A percentile compares a stretch with the other conserved stretches of the same genome.
phyloP scores from a whole-genome alignment of 2,329 filamentous ascomycete genomes.

The Alternaria viburni region DNA sequence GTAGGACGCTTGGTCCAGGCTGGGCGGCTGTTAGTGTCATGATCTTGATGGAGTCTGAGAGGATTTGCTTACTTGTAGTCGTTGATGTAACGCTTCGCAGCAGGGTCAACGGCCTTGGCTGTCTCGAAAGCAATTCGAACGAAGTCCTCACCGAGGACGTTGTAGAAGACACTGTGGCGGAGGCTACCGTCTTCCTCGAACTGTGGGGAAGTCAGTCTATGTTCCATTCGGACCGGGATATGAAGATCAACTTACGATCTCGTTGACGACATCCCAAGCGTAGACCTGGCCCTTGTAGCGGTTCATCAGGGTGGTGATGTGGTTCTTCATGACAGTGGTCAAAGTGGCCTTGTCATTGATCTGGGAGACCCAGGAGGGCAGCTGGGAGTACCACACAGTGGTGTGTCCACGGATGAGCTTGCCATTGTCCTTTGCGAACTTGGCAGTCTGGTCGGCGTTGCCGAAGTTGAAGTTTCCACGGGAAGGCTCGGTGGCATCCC shows the following conservation, averaged over 20 bases:
- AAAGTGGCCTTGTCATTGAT: slow-evolving; percentile 62
- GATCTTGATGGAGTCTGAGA: not conserved
- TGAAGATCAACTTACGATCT: slow-evolving; percentile 51
- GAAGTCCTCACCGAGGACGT: slow-evolving; percentile 73
- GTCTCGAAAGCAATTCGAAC: slow-evolving; percentile 75
- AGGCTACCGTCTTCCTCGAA: slow-evolving; percentile 67
- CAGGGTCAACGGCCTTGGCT: slow-evolving; percentile 70
- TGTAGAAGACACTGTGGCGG: slow-evolving; percentile 68
- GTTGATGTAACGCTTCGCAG: slow-evolving; percentile 77
- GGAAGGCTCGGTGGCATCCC: slow-evolving; percentile 63
- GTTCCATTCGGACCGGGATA: not conserved
- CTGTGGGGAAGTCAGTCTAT: slow-evolving; percentile 29
- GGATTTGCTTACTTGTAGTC: slow-evolving; percentile 58
- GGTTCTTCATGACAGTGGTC: slow-evolving; percentile 65
- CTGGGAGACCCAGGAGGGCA: slow-evolving; percentile 63
- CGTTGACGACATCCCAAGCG: slow-evolving; percentile 70
- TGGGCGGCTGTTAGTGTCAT: slow-evolving; percentile 41
- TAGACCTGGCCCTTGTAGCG: slow-evolving; percentile 70
- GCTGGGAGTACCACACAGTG: slow-evolving; percentile 66
- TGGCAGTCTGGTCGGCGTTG: slow-evolving; percentile 64
- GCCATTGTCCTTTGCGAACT: slow-evolving; percentile 63
- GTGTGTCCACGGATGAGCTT: slow-evolving; percentile 70
- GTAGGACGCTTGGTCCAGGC: slow-evolving; percentile 66
- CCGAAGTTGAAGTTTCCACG: slow-evolving; percentile 56
- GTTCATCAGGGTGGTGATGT: slow-evolving; percentile 64